Evolutionary conservation across 2,329 filamentous ascomycete species (phyloP).

Genomic region (Pleoardoris graminearum): DNA sequence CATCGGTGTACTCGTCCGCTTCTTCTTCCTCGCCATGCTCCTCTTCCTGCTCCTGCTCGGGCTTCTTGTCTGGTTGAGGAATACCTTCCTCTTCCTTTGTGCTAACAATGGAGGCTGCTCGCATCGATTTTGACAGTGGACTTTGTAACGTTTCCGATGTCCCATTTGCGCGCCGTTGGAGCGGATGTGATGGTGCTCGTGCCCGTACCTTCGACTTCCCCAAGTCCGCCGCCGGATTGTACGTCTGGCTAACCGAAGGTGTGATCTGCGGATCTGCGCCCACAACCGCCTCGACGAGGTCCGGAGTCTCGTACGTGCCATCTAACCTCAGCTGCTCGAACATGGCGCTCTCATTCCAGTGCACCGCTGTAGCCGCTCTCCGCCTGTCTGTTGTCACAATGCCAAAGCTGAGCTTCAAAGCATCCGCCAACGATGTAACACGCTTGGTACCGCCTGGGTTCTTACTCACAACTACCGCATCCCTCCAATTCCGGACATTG

Average conservation of each 20-base stretch:
- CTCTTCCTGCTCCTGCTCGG: slow-evolving; percentile 20
- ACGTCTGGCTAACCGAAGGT: slow-evolving; percentile 28
- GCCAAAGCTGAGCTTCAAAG: slow-evolving; percentile 95
- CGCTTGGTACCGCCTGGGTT: slow-evolving; percentile 97
- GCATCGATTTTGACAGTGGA: slow-evolving; percentile 42
- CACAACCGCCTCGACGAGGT: slow-evolving; percentile 33
- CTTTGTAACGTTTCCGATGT: slow-evolving; percentile 29
- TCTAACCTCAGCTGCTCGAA: slow-evolving; percentile 55
- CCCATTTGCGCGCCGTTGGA: slow-evolving; percentile 37
- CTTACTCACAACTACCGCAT: slow-evolving; percentile 96
- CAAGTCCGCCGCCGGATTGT: slow-evolving; percentile 30
- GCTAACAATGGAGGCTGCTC: slow-evolving; percentile 40
- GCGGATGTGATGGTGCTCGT: slow-evolving; percentile 31
- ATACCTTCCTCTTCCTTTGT: slow-evolving; percentile 34
- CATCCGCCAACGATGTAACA: slow-evolving; percentile 93
- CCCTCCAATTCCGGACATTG: slow-evolving; percentile 83
- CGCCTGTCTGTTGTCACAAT: slow-evolving; percentile 82
- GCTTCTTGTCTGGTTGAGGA: slow-evolving; percentile 24
- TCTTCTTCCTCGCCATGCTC: slow-evolving; percentile 17
- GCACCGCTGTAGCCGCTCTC: slow-evolving; percentile 52
- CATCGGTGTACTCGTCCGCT: slow-evolving; percentile 66
- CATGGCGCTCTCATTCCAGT: slow-evolving; percentile 78
- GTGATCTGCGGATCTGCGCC: slow-evolving; percentile 43
- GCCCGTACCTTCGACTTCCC: slow-evolving; percentile 32
- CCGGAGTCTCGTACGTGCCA: slow-evolving; percentile 47